These are phyloP conservation scores for Apiospora sp. DNA, from an alignment of 2,329 filamentous ascomycete species.

Conservation along the genomic window DNA sequence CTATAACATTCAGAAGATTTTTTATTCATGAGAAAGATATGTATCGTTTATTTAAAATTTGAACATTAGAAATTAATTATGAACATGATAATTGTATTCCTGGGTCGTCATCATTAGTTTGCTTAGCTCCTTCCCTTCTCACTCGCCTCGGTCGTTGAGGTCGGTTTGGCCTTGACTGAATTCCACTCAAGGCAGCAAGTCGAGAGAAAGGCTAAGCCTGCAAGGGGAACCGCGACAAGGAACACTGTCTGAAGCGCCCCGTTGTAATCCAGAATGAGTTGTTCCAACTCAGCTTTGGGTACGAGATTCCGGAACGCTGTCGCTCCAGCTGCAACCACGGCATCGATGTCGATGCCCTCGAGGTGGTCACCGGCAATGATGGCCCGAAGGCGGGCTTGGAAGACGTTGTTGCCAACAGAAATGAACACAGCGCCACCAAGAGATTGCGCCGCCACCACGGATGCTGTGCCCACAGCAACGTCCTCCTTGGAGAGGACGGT, in stretches of 20 bases:
- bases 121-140: slow-evolving; percentile 12
- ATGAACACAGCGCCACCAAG: slow-evolving; percentile 56
- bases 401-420: slow-evolving; percentile 53
- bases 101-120: neutral
- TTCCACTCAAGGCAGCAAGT: slow-evolving; percentile 37
- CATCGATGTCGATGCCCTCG: slow-evolving; percentile 32
- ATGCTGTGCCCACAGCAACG: slow-evolving; percentile 51
- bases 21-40: neutral
- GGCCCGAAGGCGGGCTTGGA: slow-evolving; percentile 45
- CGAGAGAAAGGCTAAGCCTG: slow-evolving; percentile 33
- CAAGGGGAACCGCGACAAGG: slow-evolving; percentile 34
- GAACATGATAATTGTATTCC: neutral
- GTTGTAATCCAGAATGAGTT: slow-evolving; percentile 30
- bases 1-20: no score
- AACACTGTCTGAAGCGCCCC: slow-evolving; percentile 36
- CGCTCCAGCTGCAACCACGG: slow-evolving; percentile 35
- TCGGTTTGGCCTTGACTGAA: slow-evolving; percentile 32
- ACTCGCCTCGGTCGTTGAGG: neutral
- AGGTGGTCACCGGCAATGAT: slow-evolving; percentile 30
- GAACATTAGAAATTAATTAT: slow-evolving; percentile 10
- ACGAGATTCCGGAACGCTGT: slow-evolving; percentile 37
- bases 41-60: neutral
- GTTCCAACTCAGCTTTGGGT: slow-evolving; percentile 30
- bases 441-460: slow-evolving; percentile 51
- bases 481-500: slow-evolving; percentile 49